phyloP scores from a whole-genome alignment of 306 rosid genomes.

The Lathyrus aphaca region DNA sequence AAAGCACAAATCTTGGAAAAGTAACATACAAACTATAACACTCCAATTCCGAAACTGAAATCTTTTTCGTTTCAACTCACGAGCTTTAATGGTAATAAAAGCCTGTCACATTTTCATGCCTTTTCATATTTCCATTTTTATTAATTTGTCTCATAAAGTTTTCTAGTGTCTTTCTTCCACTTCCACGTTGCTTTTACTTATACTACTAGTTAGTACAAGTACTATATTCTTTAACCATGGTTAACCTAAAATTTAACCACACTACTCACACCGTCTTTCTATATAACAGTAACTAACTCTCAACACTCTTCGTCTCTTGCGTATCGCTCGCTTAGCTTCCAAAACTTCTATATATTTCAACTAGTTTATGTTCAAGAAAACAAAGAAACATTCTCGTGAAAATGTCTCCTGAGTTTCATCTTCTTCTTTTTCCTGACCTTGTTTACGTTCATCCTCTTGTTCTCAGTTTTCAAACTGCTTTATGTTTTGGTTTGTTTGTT shows the following conservation, averaged over 20 bases:
- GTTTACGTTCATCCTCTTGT: constrained; percentile 20
- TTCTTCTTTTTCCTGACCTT: constrained; percentile 45
- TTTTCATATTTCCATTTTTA: no score
- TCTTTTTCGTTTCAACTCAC: no score
- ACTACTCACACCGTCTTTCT: constrained; percentile 9
- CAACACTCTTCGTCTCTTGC: constrained; percentile 11
- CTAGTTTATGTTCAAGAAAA: no score
- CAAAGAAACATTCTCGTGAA: not conserved
- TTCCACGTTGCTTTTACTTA: no score
- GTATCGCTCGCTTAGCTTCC: not conserved
- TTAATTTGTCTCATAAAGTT: no score
- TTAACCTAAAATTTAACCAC: constrained; percentile 13
- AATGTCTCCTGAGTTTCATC: constrained; percentile 53
- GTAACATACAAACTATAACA: no score
- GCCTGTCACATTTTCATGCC: no score
- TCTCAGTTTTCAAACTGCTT: constrained; percentile 39
- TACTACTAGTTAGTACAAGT: no score
- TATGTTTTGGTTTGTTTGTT: constrained; percentile 35
- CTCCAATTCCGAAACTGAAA: no score
- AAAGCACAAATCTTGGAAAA: no score
- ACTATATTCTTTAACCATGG: constrained; percentile 38
- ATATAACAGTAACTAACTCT: constrained; percentile 35
- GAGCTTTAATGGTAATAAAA: no score
- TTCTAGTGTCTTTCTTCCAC: no score
- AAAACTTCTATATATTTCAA: not conserved